These are phyloP conservation scores for Cladosporium sp. DNA, from an alignment of 2,329 filamentous ascomycete genomes.

Conservation along the genomic window DNA sequence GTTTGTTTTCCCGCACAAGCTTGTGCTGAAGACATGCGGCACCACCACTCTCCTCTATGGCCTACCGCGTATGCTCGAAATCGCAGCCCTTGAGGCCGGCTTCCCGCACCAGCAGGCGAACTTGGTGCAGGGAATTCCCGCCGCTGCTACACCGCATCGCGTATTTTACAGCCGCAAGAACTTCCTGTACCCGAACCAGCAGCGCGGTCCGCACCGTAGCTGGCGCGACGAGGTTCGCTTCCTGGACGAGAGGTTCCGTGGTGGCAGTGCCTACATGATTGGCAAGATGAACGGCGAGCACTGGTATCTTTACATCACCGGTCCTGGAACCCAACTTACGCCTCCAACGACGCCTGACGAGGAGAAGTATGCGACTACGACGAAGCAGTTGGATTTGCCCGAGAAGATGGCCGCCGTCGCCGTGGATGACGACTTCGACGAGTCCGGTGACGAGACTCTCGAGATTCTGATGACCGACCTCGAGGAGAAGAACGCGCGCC, in stretches of 20 bases:
- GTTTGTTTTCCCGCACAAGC: constrained; percentile 99
- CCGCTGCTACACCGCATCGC: constrained; percentile 81
- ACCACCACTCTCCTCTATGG: constrained; percentile 91
- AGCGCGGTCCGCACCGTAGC: constrained; percentile 89
- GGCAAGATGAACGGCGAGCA: constrained; percentile 99
- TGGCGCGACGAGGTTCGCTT: constrained; percentile 95
- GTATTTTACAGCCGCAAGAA: constrained; percentile 99
- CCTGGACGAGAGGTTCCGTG: constrained; percentile 83
- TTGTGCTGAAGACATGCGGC: constrained; percentile 96
- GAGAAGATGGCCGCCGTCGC: constrained; percentile 40
- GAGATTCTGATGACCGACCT: constrained; percentile 65
- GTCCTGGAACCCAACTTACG: constrained; percentile 71
- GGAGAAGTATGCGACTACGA: constrained; percentile 50
- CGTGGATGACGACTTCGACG: constrained; percentile 48
- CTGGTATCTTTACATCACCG: constrained; percentile 97
- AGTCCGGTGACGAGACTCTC: constrained; percentile 73
- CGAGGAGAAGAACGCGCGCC: constrained; percentile 58
- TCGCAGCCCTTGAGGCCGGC: constrained; percentile 80
- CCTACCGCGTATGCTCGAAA: constrained; percentile 83
- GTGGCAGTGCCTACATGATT: constrained; percentile 97
- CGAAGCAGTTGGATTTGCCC: constrained; percentile 54
- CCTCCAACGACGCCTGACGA: constrained; percentile 68
- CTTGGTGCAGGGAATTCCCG: constrained; percentile 59
- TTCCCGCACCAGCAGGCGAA: constrained; percentile 73
- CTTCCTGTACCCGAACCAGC: constrained; percentile 90